Conservation (phyloP, 1,139 yeast genomes). For the Protomyces inouyei region DNA sequence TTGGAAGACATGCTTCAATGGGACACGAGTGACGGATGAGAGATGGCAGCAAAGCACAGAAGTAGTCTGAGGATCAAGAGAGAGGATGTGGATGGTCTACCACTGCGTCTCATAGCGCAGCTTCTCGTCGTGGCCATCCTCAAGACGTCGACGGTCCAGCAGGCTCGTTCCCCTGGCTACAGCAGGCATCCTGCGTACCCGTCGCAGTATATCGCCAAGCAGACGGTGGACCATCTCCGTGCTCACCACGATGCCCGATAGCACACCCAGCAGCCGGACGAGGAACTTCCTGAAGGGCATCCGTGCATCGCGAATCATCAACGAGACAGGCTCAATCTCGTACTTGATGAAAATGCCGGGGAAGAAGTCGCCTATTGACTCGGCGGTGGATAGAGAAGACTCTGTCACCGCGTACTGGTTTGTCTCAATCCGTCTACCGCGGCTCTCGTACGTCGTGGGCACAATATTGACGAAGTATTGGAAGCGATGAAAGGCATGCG, state of each 20-base stretch:
- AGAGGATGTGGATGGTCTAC: no score
- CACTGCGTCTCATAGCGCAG: no score
- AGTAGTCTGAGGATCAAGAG: no score
- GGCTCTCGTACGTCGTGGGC: slow-evolving; percentile 63
- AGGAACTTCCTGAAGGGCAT: slow-evolving; percentile 73
- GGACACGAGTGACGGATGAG: no score
- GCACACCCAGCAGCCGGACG: slow-evolving; percentile 69
- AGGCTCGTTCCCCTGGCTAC: slow-evolving; percentile 8
- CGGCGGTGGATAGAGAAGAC: slow-evolving; percentile 38
- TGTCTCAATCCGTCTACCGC: slow-evolving; percentile 71
- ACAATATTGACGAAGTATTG: slow-evolving; percentile 73
- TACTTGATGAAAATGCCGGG: slow-evolving; percentile 84
- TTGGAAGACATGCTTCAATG: no score
- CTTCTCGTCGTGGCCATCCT: no score
- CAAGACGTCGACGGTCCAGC: slow-evolving; percentile 1
- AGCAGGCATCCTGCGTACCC: neutral
- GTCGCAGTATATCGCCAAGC: neutral
- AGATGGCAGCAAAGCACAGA: no score
- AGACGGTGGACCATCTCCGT: slow-evolving; percentile 40
- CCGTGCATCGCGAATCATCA: slow-evolving; percentile 64
- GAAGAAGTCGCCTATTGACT: slow-evolving; percentile 29
- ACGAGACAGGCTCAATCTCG: slow-evolving; percentile 80
- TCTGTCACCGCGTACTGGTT: slow-evolving; percentile 81
- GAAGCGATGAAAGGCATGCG: slow-evolving; percentile 36
- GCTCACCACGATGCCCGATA: slow-evolving; percentile 64